Evolutionary conservation across 352 stramenopile species (phyloP).

Genomic region (Phytophthora agathidicida): DNA sequence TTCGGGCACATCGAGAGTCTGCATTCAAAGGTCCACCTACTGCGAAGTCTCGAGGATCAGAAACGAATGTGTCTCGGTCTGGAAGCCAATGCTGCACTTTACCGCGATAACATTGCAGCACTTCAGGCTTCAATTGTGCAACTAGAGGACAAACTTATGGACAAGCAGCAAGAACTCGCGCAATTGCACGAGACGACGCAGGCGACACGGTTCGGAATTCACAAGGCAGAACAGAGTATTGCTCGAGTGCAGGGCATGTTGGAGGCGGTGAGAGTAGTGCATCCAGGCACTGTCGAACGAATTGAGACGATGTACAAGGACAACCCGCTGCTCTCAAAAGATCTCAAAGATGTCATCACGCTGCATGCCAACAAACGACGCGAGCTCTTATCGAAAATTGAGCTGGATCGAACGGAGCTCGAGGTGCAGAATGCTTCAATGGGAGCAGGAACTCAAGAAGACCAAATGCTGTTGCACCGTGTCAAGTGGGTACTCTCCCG

Average conservation of each 20-base stretch:
- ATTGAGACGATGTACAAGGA: conserved; percentile 75
- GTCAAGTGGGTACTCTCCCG: conserved; percentile 84
- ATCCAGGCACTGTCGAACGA: conserved; percentile 68
- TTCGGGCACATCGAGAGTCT: conserved; percentile 75
- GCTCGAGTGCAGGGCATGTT: conserved; percentile 73
- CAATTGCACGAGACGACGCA: conserved; percentile 66
- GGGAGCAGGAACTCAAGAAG: conserved; percentile 34
- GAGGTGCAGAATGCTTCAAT: conserved; percentile 51
- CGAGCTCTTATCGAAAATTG: conserved; percentile 58
- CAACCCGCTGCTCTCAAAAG: conserved; percentile 67
- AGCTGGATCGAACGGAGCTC: conserved; percentile 60
- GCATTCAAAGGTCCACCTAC: conserved; percentile 67
- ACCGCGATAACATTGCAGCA: conserved; percentile 65
- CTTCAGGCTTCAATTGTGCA: conserved; percentile 62
- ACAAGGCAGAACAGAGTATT: conserved; percentile 78
- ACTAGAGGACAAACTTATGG: conserved; percentile 59
- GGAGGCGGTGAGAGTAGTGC: conserved; percentile 66
- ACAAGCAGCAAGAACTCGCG: conserved; percentile 75
- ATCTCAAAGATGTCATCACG: conserved; percentile 65
- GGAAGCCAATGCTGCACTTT: conserved; percentile 60
- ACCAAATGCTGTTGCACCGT: conserved; percentile 72
- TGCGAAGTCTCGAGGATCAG: conserved; percentile 76
- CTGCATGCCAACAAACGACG: conserved; percentile 51
- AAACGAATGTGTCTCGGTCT: conserved; percentile 76
- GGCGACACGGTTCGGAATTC: conserved; percentile 67